Base-by-base conservation (phyloP, 306 rosid genomes). In the Cucurbita ficifolia region DNA sequence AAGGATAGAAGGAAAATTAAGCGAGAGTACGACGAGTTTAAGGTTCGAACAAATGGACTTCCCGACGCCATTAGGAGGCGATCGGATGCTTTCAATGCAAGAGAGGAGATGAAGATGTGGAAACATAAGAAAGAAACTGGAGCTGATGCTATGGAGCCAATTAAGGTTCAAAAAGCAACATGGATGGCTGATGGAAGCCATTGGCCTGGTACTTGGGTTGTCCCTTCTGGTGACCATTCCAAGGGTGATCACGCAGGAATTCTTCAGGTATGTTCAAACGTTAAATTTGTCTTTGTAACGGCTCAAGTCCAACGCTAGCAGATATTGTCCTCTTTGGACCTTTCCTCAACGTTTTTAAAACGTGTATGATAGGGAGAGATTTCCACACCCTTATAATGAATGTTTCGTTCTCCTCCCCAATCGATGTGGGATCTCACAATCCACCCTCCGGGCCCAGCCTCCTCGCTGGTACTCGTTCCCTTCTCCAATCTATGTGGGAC, bases 111-210 rank as follows among this genome's bases (percentile, higher is more conserved):
- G 85, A 83, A 83, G 70, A 73, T 83, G 85, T 77, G 81, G 75
- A 86, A 86, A 78, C 83, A 74, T 72, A 55, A 53, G 79, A 86
- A 80, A 59, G 89, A 86, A 76, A 83, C 69, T 13, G 89, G 77
- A 10, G 69, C 38, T 0, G 87, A 83, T 51, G 79, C 80, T 13
- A 4, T 61, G 65, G 87, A 83, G 76, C 80, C 86, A 21, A 62
- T 83, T 10, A 83, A 83, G 72, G 82, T 77, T 61, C 77, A 70
- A 12, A 86, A 81, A 64, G 89, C 89, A 0, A 86, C 85, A 14
- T 86, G 97, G 97, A 93, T 90, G 97, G 94, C 96, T 13, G 98
- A 90, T 81, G 97, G 94, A 64, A 86, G 92, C 62, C 97, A 91
- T 42, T 93, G 97, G 98, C 98, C 98, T 4, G 98, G 97, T 4